Evolutionary conservation across 441 rosid species (phyloP), one percentile per base, ranked within the genome.

Genomic region (Pelargonium fulgidum): DNA sequence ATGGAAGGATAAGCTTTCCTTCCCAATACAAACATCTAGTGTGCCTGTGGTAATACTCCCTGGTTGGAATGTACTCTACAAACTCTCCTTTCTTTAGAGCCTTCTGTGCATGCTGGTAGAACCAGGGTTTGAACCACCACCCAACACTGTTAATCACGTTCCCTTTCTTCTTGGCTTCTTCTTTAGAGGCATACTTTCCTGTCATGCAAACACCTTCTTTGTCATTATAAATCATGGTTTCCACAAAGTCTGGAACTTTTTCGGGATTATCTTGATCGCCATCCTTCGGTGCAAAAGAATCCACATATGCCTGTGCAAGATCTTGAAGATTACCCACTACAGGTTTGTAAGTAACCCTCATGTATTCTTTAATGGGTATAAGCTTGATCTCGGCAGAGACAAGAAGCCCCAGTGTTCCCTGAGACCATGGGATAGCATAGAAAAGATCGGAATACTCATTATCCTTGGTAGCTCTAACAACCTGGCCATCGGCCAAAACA

Each of bases 101-200:
- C 14, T 78, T 90, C 70, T 88, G 86, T 0, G 98, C 98, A 50
- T 92, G 89, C 65, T 94, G 99, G 82, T 94, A 94, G 83, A 94
- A 94, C 99, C 99, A 94, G 22, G 97, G 86, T 72, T 94, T 94
- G 81, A 75, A 94, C 99, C 99, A 94, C 99, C 99, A 94, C 66
- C 98, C 93, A 7, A 92, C 92, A 9, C 64, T 79, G 84, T 94
- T 94, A 68, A 89, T 92, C 68, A 77, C 81, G 72, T 88, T 94
- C 5, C 99, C 99, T 77, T 88, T 92, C 85, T 78, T 81, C 84
- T 88, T 89, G 16, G 99, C 99, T 71, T 92, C 98, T 75, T 89
- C 86, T 80, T 86, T 89, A 0, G 98, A 89, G 20, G 98, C 99
- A 71, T 94, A 94, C 62, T 72, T 85, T n/a, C 99, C 99, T 0